Percentiles rank a stretch among this genome's conserved stretches.
Evolutionary conservation across 73 alveolate genomes (phyloP).

Genomic region (Paramecium pentaurelia): DNA sequence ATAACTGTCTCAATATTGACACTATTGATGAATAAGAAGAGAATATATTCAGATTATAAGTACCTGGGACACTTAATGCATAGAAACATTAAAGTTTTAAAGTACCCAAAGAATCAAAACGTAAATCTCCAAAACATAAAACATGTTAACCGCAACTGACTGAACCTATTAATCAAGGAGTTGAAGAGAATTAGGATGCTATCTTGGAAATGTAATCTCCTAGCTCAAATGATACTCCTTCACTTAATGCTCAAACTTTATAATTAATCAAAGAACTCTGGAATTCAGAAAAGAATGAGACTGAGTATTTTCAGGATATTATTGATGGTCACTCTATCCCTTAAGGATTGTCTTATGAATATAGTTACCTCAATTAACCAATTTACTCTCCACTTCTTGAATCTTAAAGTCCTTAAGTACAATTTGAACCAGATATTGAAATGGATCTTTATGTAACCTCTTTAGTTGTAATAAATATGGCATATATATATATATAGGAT

Average conservation of each 20-base stretch:
- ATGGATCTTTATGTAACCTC: neutral
- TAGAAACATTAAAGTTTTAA: constrained; percentile 37
- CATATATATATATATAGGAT: neutral
- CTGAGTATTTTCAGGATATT: neutral
- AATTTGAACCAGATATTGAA: constrained; percentile 21
- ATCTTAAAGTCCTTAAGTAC: neutral
- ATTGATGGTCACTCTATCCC: neutral
- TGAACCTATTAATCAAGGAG: neutral
- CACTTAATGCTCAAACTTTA: neutral
- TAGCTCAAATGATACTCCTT: constrained; percentile 23
- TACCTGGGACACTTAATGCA: neutral
- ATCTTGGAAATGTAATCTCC: neutral
- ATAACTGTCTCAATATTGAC: neutral
- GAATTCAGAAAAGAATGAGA: neutral
- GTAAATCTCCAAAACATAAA: neutral
- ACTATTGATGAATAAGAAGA: neutral
- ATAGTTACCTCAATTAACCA: neutral
- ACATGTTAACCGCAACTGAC: neutral
- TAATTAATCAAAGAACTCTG: constrained; percentile 32
- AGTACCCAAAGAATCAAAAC: neutral
- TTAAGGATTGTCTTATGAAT: neutral
- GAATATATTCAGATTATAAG: neutral
- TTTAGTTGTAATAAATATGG: neutral
- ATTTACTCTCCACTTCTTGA: neutral
- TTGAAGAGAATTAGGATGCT: neutral